Evolutionary conservation across 495 filamentous ascomycete genomes (phyloP).

Genomic region (Penicillium ochrochloron): DNA sequence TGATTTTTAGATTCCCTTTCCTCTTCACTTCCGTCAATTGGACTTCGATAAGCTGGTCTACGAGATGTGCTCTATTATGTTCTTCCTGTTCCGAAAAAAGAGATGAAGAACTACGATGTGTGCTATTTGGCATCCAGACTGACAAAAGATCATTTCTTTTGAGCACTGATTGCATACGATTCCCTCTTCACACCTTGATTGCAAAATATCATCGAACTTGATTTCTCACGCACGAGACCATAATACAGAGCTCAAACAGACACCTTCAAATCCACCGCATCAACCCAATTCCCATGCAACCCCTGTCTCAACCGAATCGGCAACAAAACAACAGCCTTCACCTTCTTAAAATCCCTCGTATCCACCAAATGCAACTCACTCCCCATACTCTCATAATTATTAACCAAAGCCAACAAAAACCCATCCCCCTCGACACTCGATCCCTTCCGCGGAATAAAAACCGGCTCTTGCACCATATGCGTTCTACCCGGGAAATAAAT

Average conservation of each 20-base stretch:
- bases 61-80: not conserved
- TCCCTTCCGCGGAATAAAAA: conserved; percentile 53
- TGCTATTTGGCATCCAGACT: not conserved
- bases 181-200: not conserved
- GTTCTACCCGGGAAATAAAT: conserved; percentile 52
- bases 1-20: not conserved
- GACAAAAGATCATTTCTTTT: not conserved
- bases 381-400: conserved; percentile 53
- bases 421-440: conserved; percentile 57
- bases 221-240: not conserved
- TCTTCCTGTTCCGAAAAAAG: too few species aligned
- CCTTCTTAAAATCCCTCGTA: conserved; percentile 3
- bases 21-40: not conserved
- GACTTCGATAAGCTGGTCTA: not conserved
- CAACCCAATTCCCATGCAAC: not conserved
- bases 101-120: not conserved
- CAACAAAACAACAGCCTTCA: not conserved
- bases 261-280: not conserved
- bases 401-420: conserved; percentile 58
- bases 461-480: conserved; percentile 60
- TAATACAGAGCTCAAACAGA: not conserved
- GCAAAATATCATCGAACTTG: too few species aligned
- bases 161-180: not conserved
- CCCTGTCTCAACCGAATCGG: not conserved
- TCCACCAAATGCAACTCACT: conserved; percentile 59